phyloP scores from a whole-genome alignment of 1,284 basidiomycete genomes.

The Rhodofomes roseus region DNA sequence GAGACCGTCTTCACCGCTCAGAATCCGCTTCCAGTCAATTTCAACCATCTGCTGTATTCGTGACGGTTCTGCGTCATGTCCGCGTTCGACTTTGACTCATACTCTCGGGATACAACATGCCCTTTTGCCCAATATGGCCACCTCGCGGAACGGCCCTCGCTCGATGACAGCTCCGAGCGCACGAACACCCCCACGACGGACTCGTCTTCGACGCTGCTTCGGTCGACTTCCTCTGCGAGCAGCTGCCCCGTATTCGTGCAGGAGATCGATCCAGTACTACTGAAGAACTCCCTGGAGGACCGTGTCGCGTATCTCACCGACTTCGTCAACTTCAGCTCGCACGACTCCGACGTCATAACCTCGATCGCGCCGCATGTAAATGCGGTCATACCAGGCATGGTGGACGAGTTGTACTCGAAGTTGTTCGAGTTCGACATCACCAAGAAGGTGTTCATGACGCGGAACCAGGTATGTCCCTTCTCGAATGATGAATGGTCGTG shows the following conservation, averaged over 20 bases:
- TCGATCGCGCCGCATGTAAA: conserved; percentile 38
- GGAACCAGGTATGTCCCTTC: conserved; percentile 27
- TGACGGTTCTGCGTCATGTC: background rate
- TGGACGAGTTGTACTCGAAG: conserved; percentile 45
- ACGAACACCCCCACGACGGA: conserved; percentile 13
- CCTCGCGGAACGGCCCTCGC: background rate
- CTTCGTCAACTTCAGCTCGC: conserved; percentile 40
- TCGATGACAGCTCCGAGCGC: conserved; percentile 10
- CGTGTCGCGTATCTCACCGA: conserved; percentile 40
- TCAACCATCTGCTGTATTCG: background rate
- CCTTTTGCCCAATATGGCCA: conserved; percentile 11
- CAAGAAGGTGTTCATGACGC: conserved; percentile 36
- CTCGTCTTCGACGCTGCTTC: conserved; percentile 17
- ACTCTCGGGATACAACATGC: conserved; percentile 7
- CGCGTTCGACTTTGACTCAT: background rate
- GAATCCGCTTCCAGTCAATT: background rate
- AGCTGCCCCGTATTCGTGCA: conserved; percentile 28
- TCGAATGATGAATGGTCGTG: background rate
- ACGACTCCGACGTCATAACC: conserved; percentile 39
- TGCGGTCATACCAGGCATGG: conserved; percentile 38
- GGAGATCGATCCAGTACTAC: conserved; percentile 27
- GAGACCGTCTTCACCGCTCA: background rate
- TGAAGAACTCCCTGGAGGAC: conserved; percentile 30
- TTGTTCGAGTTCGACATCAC: conserved; percentile 46
- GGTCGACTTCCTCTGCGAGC: conserved; percentile 9